Percentiles rank a stretch among this genome's conserved stretches.
Conservation (phyloP, 345 rosid genomes). For the Brassica incana region DNA sequence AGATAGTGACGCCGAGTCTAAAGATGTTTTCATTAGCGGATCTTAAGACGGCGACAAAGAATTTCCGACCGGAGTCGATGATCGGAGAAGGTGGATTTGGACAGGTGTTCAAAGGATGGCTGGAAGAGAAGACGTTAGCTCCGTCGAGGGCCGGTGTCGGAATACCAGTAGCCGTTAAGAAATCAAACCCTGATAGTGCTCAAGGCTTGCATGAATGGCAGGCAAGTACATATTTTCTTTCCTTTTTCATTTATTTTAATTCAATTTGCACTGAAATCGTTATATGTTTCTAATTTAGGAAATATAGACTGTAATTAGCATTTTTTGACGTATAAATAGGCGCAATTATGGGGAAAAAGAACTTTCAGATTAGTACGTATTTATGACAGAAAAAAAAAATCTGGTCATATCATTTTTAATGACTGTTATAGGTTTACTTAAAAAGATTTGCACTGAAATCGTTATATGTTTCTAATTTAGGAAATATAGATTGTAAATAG, state of each 20-base stretch:
- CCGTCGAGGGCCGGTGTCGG: constrained; percentile 69
- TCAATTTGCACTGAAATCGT: background rate
- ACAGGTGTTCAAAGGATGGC: constrained; percentile 84
- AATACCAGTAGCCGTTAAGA: constrained; percentile 83
- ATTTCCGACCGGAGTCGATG: constrained; percentile 68
- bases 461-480: background rate
- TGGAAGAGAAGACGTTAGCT: constrained; percentile 56
- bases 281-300: background rate
- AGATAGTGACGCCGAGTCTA: constrained; percentile 43
- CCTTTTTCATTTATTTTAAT: background rate
- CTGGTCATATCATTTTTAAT: background rate
- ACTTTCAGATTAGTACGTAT: background rate
- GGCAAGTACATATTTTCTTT: constrained; percentile 39
- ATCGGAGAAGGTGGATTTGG: constrained; percentile 96
- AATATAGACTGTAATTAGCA: background rate
- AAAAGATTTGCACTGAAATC: background rate
- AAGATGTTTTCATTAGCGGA: constrained; percentile 54
- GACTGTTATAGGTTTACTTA: background rate
- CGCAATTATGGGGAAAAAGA: background rate
- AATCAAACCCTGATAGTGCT: constrained; percentile 66
- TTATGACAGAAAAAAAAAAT: background rate
- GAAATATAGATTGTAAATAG: background rate
- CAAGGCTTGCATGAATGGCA: constrained; percentile 86
- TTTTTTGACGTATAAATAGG: background rate
- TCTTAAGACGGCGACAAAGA: constrained; percentile 65